Conservation (phyloP, 1,284 basidiomycete species). For the Ceratorhiza oryzae-sativae region DNA sequence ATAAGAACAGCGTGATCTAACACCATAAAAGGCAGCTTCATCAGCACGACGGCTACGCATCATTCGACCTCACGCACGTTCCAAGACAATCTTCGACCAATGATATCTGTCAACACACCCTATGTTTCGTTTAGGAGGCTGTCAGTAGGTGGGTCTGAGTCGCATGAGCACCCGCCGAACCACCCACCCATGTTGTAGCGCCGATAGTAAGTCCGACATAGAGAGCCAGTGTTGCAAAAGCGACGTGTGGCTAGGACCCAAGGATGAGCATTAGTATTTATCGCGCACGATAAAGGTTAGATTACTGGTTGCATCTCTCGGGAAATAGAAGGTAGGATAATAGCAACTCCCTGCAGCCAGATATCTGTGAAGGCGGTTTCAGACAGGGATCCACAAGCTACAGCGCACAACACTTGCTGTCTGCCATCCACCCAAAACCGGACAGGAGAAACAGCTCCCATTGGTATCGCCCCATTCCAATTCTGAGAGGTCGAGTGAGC, state of each 20-base stretch:
- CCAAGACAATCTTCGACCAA: constrained; percentile 64
- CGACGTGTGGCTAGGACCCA: constrained; percentile 48
- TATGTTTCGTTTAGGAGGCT: not conserved
- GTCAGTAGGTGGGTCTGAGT: no score
- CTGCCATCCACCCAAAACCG: constrained; percentile 63
- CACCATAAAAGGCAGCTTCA: constrained; percentile 11
- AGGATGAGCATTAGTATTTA: constrained; percentile 8
- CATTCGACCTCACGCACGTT: constrained; percentile 40
- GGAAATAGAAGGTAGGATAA: constrained; percentile 59
- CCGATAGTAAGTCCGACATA: constrained; percentile 66
- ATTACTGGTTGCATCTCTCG: constrained; percentile 55
- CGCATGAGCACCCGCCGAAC: not conserved
- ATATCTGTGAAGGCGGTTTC: constrained; percentile 53
- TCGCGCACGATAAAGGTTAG: not conserved
- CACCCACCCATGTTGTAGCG: constrained; percentile 56
- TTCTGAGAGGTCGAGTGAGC: constrained; percentile 49
- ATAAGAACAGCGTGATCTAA: constrained; percentile 65
- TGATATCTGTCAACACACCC: constrained; percentile 59
- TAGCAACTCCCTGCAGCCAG: constrained; percentile 63
- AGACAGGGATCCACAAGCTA: constrained; percentile 22
- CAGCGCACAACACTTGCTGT: constrained; percentile 53
- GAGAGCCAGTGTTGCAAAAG: constrained; percentile 62
- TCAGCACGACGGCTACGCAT: not conserved
- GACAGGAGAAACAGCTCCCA: constrained; percentile 64
- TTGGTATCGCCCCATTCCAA: constrained; percentile 70